Percentiles rank a stretch among this genome's conserved stretches.
Evolutionary conservation across 768 basidiomycete genomes (phyloP).

Genomic region (Pleurotus cornucopiae): DNA sequence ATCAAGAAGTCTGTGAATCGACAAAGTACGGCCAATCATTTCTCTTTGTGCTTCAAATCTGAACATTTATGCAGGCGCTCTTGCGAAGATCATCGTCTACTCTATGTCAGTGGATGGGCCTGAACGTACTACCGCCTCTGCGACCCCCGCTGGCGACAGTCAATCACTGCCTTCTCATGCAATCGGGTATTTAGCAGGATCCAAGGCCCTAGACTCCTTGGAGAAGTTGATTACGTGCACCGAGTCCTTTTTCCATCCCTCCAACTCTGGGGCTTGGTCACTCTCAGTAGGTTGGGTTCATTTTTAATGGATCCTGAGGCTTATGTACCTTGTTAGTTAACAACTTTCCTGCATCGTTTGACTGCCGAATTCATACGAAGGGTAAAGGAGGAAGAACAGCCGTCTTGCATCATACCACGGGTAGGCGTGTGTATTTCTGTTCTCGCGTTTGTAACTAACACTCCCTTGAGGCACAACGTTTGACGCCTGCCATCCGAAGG

Average conservation of each 20-base stretch:
- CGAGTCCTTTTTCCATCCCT: constrained; percentile 94
- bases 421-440: constrained; percentile 30
- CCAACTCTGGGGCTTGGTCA: constrained; percentile 87
- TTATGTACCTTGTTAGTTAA: constrained; percentile 37
- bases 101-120: constrained; percentile 84
- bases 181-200: constrained; percentile 70
- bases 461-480: constrained; percentile 53
- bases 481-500: constrained; percentile 78
- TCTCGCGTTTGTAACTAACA: background rate
- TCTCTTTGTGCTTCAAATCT: constrained; percentile 1
- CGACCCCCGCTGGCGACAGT: constrained; percentile 18
- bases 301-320: background rate
- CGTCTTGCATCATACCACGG: constrained; percentile 73
- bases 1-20: constrained; percentile 71
- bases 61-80: constrained; percentile 45
- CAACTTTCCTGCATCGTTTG: constrained; percentile 68
- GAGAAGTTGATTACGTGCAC: constrained; percentile 87
- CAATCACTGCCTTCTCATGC: constrained; percentile 27
- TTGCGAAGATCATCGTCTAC: constrained; percentile 85
- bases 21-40: constrained; percentile 35
- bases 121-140: constrained; percentile 38
- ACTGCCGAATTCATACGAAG: constrained; percentile 77
- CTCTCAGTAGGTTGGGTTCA: constrained; percentile 36
- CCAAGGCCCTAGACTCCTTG: constrained; percentile 82
- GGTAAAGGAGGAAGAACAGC: constrained; percentile 72